A percentile compares a stretch with the other conserved stretches of the same genome.
phyloP scores from a whole-genome alignment of 371 early-diverging fungal species.

The Apophysomyces ossiformis region DNA sequence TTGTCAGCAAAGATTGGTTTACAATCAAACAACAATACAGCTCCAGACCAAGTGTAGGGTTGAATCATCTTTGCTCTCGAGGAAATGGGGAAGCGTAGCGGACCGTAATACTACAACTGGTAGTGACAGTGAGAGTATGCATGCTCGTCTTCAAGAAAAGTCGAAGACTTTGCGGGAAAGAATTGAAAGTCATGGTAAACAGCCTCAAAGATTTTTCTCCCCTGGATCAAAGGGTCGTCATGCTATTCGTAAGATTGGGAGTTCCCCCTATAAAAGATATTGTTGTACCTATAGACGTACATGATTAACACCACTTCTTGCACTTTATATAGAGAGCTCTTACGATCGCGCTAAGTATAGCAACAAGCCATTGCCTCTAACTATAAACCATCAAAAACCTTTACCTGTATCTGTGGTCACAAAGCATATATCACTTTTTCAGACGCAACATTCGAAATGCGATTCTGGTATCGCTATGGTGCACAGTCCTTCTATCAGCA shows the following conservation, averaged over 20 bases:
- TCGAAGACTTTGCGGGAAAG: not conserved
- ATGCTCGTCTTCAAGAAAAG: not conserved
- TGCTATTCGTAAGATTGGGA: not conserved
- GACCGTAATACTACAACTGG: not conserved
- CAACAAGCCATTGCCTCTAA: not conserved
- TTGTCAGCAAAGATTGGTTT: not conserved
- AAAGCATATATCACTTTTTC: not conserved
- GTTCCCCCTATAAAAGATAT: not conserved
- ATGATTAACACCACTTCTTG: not conserved
- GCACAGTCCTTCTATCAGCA: not conserved
- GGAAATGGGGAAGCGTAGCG: not conserved
- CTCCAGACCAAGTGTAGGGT: not conserved
- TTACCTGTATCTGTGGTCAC: not conserved
- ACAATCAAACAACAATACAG: not conserved
- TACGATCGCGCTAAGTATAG: not conserved
- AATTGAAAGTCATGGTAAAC: constrained; percentile 1
- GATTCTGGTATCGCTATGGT: not conserved
- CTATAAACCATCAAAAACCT: not conserved
- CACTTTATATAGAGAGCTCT: not conserved
- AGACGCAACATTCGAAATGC: not conserved
- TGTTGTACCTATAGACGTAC: not conserved
- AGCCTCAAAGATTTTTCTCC: too few relatives aligned
- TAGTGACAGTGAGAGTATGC: not conserved
- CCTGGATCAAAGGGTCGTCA: not conserved
- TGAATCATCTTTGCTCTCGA: not conserved